Percentiles rank a stretch among this genome's conserved stretches.
phyloP scores from a whole-genome alignment of 441 rosid species.

The Eruca vesicaria region DNA sequence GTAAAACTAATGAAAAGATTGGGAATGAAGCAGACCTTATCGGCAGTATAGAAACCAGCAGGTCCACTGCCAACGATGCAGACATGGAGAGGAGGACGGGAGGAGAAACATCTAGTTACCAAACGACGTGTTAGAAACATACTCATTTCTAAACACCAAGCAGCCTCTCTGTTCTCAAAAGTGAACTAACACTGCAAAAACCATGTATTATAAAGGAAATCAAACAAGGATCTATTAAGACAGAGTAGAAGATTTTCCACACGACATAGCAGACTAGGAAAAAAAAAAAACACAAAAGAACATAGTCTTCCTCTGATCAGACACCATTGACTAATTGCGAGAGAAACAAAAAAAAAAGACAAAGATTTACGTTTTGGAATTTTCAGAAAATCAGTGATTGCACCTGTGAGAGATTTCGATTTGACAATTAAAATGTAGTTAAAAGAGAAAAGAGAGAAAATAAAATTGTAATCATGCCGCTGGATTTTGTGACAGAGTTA shows the following conservation, averaged over 20 bases:
- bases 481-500: background rate
- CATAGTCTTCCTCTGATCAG: too few species aligned
- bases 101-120: slow-evolving; percentile 49
- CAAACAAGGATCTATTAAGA: background rate
- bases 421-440: background rate
- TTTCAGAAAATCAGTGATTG: background rate
- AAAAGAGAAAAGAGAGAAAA: too few species aligned
- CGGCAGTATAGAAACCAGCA: slow-evolving; percentile 92
- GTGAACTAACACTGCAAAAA: background rate
- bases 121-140: slow-evolving; percentile 34
- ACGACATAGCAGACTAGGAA: background rate
- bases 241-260: background rate
- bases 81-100: slow-evolving; percentile 64
- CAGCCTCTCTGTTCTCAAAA: background rate
- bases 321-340: background rate
- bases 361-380: too few species aligned
- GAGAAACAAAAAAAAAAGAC: too few species aligned
- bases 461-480: background rate
- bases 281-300: background rate
- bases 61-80: slow-evolving; percentile 97
- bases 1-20: background rate
- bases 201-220: background rate
- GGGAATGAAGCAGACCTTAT: slow-evolving; percentile 53
- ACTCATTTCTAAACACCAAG: slow-evolving; percentile 20
- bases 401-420: background rate